These are phyloP conservation scores for Thalassiosira ordinaria DNA, from an alignment of 352 stramenopile genomes.

Conservation along the genomic window DNA sequence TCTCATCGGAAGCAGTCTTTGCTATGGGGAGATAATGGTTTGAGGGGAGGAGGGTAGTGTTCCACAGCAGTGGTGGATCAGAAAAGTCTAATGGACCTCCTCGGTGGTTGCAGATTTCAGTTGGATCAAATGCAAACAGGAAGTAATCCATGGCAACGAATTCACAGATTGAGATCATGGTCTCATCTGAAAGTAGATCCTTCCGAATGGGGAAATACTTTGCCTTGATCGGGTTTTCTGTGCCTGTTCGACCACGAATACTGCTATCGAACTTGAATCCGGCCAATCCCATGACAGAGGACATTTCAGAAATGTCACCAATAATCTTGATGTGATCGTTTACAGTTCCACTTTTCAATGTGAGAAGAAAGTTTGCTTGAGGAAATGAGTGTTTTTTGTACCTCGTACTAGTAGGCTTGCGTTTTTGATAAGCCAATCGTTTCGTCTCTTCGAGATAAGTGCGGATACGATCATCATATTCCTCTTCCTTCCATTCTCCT, in stretches of 20 bases:
- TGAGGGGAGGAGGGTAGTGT: too few species aligned
- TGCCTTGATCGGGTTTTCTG: neutral
- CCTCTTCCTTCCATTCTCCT: too few species aligned
- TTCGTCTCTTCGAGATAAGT: neutral
- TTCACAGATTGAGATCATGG: constrained; percentile 9
- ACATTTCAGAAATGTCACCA: constrained; percentile 23
- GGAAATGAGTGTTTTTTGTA: constrained; percentile 34
- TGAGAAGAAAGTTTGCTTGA: constrained; percentile 28
- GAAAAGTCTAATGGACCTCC: too few species aligned
- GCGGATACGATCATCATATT: neutral
- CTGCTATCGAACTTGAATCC: constrained; percentile 13
- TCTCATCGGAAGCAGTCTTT: too few species aligned
- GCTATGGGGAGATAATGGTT: too few species aligned
- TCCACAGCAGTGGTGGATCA: too few species aligned
- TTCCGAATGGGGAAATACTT: constrained; percentile 23
- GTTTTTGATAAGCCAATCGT: neutral
- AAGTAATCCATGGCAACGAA: constrained; percentile 37
- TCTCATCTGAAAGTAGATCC: constrained; percentile 18
- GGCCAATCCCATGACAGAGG: neutral
- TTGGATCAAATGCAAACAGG: constrained; percentile 42
- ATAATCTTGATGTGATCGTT: constrained; percentile 12
- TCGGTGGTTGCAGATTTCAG: too few species aligned
- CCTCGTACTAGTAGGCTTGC: neutral
- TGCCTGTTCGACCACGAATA: neutral
- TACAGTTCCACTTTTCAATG: neutral